Evolutionary conservation across 352 stramenopile genomes (phyloP).

Genomic region (Phytophthora sansomeana): DNA sequence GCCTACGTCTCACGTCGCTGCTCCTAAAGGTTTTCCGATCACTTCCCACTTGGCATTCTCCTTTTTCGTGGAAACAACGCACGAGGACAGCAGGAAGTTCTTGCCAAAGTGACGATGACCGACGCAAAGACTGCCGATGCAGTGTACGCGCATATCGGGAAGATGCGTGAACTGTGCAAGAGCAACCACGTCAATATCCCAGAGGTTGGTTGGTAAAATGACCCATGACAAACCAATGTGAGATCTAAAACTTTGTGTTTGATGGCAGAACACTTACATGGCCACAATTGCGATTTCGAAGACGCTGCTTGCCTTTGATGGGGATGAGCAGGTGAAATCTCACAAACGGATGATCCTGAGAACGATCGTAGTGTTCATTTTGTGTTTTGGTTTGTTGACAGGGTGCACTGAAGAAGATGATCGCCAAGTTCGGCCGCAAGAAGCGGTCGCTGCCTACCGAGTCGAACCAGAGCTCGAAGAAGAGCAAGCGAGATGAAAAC

Average conservation of each 20-base stretch:
- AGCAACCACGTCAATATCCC: conserved; percentile 32
- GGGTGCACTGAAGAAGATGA: conserved; percentile 37
- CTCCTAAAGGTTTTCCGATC: not conserved
- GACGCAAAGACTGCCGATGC: conserved; percentile 29
- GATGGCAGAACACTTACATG: conserved; percentile 30
- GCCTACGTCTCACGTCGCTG: conserved; percentile 28
- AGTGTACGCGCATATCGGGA: conserved; percentile 36
- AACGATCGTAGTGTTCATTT: not conserved
- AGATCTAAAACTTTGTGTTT: not conserved
- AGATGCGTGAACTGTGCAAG: conserved; percentile 28
- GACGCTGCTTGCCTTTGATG: conserved; percentile 35
- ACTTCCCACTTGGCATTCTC: conserved; percentile 22
- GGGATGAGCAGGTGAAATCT: conserved; percentile 35
- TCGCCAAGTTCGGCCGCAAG: conserved; percentile 35
- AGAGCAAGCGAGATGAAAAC: conserved; percentile 29
- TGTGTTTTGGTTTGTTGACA: conserved; percentile 2
- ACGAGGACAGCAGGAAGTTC: not conserved
- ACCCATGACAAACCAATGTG: not conserved
- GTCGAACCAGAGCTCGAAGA: conserved; percentile 26
- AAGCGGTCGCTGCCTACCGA: conserved; percentile 25
- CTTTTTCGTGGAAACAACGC: conserved; percentile 17
- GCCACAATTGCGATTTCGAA: conserved; percentile 35
- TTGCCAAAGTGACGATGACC: conserved; percentile 18
- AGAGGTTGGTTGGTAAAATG: conserved; percentile 14
- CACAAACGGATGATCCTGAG: not conserved